Evolutionary conservation across 1,139 yeast genomes (phyloP), one percentile per base, ranked within the genome.

Genomic region (Magnusiomyces sp.): DNA sequence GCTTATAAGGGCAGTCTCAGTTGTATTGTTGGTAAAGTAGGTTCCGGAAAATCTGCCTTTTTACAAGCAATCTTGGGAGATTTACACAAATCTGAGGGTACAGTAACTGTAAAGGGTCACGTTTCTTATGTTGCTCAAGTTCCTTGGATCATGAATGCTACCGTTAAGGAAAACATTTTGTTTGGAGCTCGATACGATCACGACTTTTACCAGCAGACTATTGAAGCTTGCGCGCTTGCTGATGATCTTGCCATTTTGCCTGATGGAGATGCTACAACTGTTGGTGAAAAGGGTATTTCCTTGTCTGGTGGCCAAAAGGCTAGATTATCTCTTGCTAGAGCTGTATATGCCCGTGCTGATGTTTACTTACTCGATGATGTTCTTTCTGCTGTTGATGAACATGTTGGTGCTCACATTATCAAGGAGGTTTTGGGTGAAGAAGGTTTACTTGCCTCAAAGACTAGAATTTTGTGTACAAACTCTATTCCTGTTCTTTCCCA

Each of bases 231-330:
- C 74, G 96, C 96, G 5, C 74, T 92, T 60, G 69, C 74, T n/a
- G 80, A 80, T 45, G 98, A 92, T 69, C 75, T 92, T 57, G 77
- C 76, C 29, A 79, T 83, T 37, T 72, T 92, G 49, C 86, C 95
- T 2, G 86, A 87, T 62, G 97, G 97, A 47, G 97, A 92, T 65
- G 72, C 73, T 50, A 90, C 98, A 2, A 78, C 85, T 61, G 97
- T 92, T 47, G 98, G 98, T 56, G 98, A 92, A 69, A 92, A 90
- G 70, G 98, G 98, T 60, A 88, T 92, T 51, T 87, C 97, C 13
- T 73, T 92, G 52, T 87, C 96, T 46, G 98, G 98, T 53, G 98
- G 98, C 45, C 97, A 92, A 68, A 92, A 90, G 72, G 97, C 97
- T 1, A 81, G 98, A 68, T 71, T 92, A 48, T 81, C 95, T 1